phyloP scores from a whole-genome alignment of 1,284 basidiomycete genomes.

The Naganishia sp. region DNA sequence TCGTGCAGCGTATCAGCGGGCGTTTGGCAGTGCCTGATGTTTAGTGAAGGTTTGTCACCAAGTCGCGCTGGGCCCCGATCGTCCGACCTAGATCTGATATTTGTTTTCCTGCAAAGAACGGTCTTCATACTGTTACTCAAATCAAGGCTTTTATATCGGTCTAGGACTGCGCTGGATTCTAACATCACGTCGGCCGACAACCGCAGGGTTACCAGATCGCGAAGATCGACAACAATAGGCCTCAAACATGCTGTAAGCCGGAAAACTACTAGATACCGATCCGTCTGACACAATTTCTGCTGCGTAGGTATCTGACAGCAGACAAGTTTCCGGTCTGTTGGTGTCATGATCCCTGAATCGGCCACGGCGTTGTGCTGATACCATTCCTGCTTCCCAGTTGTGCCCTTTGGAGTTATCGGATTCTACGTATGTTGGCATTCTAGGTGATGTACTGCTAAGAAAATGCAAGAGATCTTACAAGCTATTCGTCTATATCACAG shows the following conservation, averaged over 20 bases:
- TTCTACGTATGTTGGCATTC: constrained; percentile 2
- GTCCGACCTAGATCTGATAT: no score
- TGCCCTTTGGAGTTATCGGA: constrained; percentile 86
- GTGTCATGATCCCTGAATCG: constrained; percentile 45
- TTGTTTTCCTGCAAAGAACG: no score
- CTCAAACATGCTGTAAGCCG: constrained; percentile 9
- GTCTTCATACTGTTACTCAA: no score
- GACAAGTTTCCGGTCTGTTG: constrained; percentile 76
- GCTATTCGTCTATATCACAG: constrained; percentile 63
- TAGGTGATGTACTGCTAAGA: not conserved
- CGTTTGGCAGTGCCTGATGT: no score
- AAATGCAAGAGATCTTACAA: not conserved
- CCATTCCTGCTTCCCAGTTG: constrained; percentile 59
- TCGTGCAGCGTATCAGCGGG: no score
- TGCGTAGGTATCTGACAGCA: constrained; percentile 64
- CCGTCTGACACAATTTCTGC: not conserved
- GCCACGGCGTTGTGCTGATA: not conserved
- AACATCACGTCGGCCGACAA: no score
- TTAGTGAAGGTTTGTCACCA: no score
- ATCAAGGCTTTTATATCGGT: no score
- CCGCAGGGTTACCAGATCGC: not conserved
- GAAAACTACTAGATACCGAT: not conserved
- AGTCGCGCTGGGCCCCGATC: no score
- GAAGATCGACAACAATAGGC: not conserved
- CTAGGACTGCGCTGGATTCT: no score